Base-by-base conservation (phyloP, 2,329 filamentous ascomycete species). In the Colletotrichum somersetense region DNA sequence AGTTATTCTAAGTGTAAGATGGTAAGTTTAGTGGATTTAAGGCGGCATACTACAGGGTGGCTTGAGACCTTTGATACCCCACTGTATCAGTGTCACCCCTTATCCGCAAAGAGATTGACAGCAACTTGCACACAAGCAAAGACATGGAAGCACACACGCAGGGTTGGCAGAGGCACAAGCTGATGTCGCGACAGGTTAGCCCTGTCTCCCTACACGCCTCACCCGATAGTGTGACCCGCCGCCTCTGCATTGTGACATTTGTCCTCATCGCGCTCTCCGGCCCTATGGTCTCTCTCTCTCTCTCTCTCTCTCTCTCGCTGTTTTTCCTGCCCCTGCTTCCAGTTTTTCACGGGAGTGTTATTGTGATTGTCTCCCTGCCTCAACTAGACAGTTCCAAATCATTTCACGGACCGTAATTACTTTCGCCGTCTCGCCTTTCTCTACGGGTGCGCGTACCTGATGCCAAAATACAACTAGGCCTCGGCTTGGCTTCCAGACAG, bases 151-250 rank as follows among this genome's bases (percentile, higher is more conserved):
- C 20, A 50, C 23, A 52, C 18, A 46, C 44, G 44, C 44, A 10
- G 18, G n/a, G 18, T 46, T 46, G 8, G 18, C 20, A 46, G 18
- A 8, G 40, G 8, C 61, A 63, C 23, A n/a, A 14, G 57, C 59
- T 40, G 42, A 67, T 69, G 62, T 53, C 58, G 53, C 38, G 58
- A 40, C 63, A 50, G 18, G 56, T 35, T 57, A 30, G 64, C 66
- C 30, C 63, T 38, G 56, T 56, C 67, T 67, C 48, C 61, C 55
- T 48, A 46, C 48, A 59, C 52, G 58, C 68, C 68, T 35, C 58
- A 58, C 52, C 65, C 53, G 58, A 68, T 33, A 63, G 50, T n/a
- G 58, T 59, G 38, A 20, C 52, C 30, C 52, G 7, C 52, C 57
- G 42, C 50, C 35, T 48, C 42, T 26, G 40, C 48, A 53, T 4